phyloP scores from a whole-genome alignment of 2,329 filamentous ascomycete species.

The Pseudocercospora musae region DNA sequence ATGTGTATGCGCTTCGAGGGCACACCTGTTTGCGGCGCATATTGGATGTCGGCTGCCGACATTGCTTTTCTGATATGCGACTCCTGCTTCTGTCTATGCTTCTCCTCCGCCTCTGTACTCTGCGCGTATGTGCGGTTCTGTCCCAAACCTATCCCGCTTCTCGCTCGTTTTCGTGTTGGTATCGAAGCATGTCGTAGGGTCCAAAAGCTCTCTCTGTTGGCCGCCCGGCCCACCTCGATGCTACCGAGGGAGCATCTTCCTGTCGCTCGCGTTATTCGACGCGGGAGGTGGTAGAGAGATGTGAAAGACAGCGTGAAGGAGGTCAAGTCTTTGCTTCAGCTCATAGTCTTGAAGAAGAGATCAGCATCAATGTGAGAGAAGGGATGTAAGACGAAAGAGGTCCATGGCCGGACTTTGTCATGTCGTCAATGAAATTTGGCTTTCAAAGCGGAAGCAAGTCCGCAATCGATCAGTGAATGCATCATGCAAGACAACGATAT shows the following conservation, averaged over 20 bases:
- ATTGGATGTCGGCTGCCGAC: slow-evolving; percentile 31
- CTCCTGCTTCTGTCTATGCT: slow-evolving; percentile 10
- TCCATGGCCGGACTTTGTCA: not conserved
- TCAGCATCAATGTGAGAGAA: not conserved
- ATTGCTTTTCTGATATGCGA: slow-evolving; percentile 15
- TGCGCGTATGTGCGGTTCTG: not conserved
- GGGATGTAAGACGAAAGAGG: not conserved
- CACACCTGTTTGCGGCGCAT: slow-evolving; percentile 25
- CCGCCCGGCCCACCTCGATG: slow-evolving; percentile 43
- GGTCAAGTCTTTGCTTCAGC: not conserved
- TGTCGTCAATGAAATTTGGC: slow-evolving; percentile 1
- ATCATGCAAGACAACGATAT: not conserved
- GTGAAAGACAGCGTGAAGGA: slow-evolving; percentile 43
- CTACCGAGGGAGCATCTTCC: slow-evolving; percentile 44
- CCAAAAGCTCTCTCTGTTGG: slow-evolving; percentile 21
- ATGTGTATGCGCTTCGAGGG: slow-evolving; percentile 63
- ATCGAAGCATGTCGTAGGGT: not conserved
- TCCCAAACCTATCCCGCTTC: not conserved
- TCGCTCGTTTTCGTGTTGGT: not conserved
- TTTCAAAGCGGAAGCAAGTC: not conserved
- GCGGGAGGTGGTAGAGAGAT: slow-evolving; percentile 45
- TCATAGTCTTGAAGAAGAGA: not conserved
- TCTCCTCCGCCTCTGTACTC: not conserved
- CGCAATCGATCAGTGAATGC: not conserved
- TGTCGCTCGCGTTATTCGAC: slow-evolving; percentile 42